A percentile compares a stretch with the other conserved stretches of the same genome.
phyloP scores from a whole-genome alignment of 176 grass and related monocot genomes.

The Canna indica region DNA sequence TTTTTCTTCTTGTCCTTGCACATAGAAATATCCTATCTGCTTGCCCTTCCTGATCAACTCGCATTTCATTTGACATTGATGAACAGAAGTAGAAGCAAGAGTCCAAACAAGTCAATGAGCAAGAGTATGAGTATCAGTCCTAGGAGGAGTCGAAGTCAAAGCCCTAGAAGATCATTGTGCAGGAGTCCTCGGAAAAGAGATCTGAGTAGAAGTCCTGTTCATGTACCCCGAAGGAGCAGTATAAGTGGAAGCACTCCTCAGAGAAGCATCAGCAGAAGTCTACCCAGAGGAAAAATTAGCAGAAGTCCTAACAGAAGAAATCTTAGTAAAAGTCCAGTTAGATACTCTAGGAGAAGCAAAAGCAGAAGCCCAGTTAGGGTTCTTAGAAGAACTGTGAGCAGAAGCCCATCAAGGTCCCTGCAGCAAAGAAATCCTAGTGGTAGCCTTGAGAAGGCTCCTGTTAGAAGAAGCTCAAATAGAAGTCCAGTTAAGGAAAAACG shows the following conservation, averaged over 20 bases:
- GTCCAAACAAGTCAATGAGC: constrained; percentile 62
- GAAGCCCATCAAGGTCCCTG: constrained; percentile 48
- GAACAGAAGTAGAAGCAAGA: constrained; percentile 78
- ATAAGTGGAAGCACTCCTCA: constrained; percentile 33
- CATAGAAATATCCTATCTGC: constrained; percentile 49
- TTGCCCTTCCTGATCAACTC: constrained; percentile 33
- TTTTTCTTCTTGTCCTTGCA: constrained; percentile 36
- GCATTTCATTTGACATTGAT: constrained; percentile 57
- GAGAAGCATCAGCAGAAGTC: constrained; percentile 45
- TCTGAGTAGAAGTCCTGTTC: constrained; percentile 37
- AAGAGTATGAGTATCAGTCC: constrained; percentile 99
- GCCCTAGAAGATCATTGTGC: constrained; percentile 36
- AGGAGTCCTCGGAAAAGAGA: constrained; percentile 27
- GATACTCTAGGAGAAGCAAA: constrained; percentile 7
- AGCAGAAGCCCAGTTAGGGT: constrained; percentile 63
- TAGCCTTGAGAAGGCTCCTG: constrained; percentile 20
- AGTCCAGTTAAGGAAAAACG: constrained; percentile 26
- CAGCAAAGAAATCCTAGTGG: constrained; percentile 17
- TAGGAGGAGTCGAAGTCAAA: constrained; percentile 48
- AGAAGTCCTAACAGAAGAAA: constrained; percentile 38
- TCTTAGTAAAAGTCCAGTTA: constrained; percentile 38
- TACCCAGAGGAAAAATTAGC: constrained; percentile 35
- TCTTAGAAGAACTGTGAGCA: constrained; percentile 51
- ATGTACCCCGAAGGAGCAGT: constrained; percentile 20
- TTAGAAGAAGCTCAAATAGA: constrained; percentile 32